A percentile compares a stretch with the other conserved stretches of the same genome.
phyloP scores from a whole-genome alignment of 148 eudicot species.

The Vaccinium vitisidaea region DNA sequence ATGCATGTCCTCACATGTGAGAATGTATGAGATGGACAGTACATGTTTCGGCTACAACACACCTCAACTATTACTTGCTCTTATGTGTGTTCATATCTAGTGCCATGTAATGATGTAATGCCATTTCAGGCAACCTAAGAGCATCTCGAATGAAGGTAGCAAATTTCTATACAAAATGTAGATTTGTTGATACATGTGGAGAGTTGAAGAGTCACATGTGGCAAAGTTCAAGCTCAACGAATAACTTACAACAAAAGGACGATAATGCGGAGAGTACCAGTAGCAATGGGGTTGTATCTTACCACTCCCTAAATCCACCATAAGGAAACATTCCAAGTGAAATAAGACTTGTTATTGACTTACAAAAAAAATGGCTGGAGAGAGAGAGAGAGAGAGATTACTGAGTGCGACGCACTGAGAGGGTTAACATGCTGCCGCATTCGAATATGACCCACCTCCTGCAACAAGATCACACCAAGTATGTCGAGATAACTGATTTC shows the following conservation, averaged over 20 bases:
- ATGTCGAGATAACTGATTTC: too few species aligned
- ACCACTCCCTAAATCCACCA: constrained; percentile 96
- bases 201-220: too few species aligned
- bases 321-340: constrained; percentile 21
- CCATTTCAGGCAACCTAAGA: neutral
- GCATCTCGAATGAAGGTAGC: too few species aligned
- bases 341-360: neutral
- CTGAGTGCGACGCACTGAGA: constrained; percentile 52
- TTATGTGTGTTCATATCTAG: neutral
- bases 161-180: too few species aligned
- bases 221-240: neutral
- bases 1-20: neutral
- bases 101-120: neutral
- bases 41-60: neutral
- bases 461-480: constrained; percentile 19
- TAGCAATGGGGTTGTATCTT: constrained; percentile 15
- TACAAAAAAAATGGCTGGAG: neutral
- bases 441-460: constrained; percentile 80
- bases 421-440: constrained; percentile 96
- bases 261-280: neutral
- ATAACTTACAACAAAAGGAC: neutral
- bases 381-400: constrained; percentile 18
- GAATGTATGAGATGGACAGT: neutral
- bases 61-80: neutral
- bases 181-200: too few species aligned